Conservation (phyloP, 176 grass and related monocot species). For the Pontederia paniculata region DNA sequence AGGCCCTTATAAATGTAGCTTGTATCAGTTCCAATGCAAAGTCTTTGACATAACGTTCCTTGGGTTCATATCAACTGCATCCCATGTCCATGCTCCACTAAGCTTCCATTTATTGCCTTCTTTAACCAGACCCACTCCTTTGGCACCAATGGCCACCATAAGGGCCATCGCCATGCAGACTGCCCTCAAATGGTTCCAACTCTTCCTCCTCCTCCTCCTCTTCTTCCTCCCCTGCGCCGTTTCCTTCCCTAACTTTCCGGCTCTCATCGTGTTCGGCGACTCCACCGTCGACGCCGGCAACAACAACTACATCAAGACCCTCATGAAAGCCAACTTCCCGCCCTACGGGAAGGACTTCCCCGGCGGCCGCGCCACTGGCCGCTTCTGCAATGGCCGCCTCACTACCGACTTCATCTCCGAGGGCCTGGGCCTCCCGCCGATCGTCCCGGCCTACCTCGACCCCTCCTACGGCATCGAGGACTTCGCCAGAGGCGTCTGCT, state of each 20-base stretch:
- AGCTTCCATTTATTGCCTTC: too few species aligned
- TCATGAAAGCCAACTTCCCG: slow-evolving; percentile 63
- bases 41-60: too few species aligned
- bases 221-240: not conserved
- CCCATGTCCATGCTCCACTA: too few species aligned
- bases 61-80: too few species aligned
- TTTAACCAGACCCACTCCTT: too few species aligned
- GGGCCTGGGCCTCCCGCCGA: slow-evolving; percentile 12
- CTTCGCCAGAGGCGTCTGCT: slow-evolving; percentile 14
- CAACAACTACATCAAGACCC: slow-evolving; percentile 61
- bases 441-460: slow-evolving; percentile 16
- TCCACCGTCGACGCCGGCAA: slow-evolving; percentile 92
- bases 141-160: too few species aligned
- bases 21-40: too few species aligned
- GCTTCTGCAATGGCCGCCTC: slow-evolving; percentile 35
- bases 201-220: slow-evolving; percentile 5
- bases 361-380: slow-evolving; percentile 42
- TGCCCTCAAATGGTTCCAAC: too few species aligned
- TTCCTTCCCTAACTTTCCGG: slow-evolving; percentile 24
- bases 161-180: too few species aligned
- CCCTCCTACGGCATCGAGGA: slow-evolving; percentile 9
- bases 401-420: slow-evolving; percentile 18
- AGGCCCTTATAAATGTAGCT: too few species aligned
- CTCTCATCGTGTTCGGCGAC: slow-evolving; percentile 85
- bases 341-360: slow-evolving; percentile 71